Percentiles rank a stretch among this genome's conserved stretches.
Conservation (phyloP, 2,329 filamentous ascomycete species). For the Teratosphaeria pseudoeucalypti region DNA sequence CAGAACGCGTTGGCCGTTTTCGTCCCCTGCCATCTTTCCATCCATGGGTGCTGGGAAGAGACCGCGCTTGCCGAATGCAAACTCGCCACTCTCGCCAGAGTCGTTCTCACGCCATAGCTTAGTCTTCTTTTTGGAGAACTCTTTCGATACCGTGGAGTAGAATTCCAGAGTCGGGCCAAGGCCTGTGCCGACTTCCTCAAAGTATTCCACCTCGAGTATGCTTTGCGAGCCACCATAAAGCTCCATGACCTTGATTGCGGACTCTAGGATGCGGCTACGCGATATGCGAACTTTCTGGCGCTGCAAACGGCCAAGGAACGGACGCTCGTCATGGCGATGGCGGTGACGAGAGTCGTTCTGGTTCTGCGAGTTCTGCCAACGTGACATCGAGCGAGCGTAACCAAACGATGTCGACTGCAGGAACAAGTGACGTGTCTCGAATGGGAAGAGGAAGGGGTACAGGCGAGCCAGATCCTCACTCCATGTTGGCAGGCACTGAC, state of each 20-base stretch:
- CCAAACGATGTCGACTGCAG: constrained; percentile 96
- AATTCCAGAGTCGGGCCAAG: constrained; percentile 93
- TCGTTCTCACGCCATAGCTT: constrained; percentile 95
- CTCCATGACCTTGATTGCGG: constrained; percentile 97
- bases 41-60: constrained; percentile 89
- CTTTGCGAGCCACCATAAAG: constrained; percentile 95
- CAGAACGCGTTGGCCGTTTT: constrained; percentile 78
- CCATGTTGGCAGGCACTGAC: constrained; percentile 91
- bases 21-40: constrained; percentile 59
- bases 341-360: constrained; percentile 64
- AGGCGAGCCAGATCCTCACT: constrained; percentile 86
- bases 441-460: constrained; percentile 95
- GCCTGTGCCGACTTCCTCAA: constrained; percentile 95
- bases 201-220: constrained; percentile 94
- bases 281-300: constrained; percentile 98
- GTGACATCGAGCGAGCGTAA: constrained; percentile 91
- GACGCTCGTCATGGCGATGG: constrained; percentile 74
- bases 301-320: constrained; percentile 82
- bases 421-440: constrained; percentile 94
- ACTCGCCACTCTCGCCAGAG: constrained; percentile 60
- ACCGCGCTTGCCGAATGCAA: constrained; percentile 72
- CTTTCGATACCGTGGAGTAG: constrained; percentile 92
- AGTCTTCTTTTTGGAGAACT: constrained; percentile 94
- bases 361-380: constrained; percentile 88
- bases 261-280: constrained; percentile 86